These are phyloP conservation scores for Kwoniella heveanensis DNA, from an alignment of 768 basidiomycete genomes.

Conservation along the genomic window DNA sequence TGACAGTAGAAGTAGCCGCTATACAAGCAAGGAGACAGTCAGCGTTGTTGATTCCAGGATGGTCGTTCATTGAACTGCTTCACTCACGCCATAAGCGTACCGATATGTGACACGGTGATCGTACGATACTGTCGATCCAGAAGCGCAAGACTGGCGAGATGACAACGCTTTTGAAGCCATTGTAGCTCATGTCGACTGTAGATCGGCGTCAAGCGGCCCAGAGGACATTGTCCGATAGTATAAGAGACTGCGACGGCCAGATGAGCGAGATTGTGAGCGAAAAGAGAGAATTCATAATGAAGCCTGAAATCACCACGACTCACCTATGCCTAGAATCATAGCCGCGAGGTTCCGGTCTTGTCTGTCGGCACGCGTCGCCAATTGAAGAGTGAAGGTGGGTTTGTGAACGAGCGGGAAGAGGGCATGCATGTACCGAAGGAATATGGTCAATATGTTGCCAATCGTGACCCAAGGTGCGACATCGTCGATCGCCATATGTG, in stretches of 20 bases:
- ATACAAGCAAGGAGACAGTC: neutral
- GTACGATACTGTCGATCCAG: constrained; percentile 20
- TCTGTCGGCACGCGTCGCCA: constrained; percentile 33
- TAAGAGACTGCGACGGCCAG: constrained; percentile 14
- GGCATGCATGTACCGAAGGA: constrained; percentile 33
- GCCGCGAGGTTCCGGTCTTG: constrained; percentile 29
- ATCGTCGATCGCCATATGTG: constrained; percentile 18
- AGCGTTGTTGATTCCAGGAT: neutral
- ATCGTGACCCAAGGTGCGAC: constrained; percentile 27
- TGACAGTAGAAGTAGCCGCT: constrained; percentile 30
- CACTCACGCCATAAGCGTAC: constrained; percentile 23
- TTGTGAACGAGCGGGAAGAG: constrained; percentile 40
- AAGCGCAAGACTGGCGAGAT: constrained; percentile 21
- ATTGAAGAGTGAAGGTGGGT: constrained; percentile 31
- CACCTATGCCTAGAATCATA: constrained; percentile 21
- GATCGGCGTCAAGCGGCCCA: constrained; percentile 16
- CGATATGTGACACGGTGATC: constrained; percentile 23
- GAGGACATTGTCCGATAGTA: constrained; percentile 28
- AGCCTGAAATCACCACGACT: no score
- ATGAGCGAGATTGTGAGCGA: neutral
- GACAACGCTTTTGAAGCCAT: constrained; percentile 22
- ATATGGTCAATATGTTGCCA: constrained; percentile 32
- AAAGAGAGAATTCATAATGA: no score
- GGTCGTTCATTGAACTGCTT: no score
- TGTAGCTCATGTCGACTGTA: constrained; percentile 22